Evolutionary conservation across 345 rosid species (phyloP).

Genomic region (thale cress (Arabidopsis thaliana)): DNA sequence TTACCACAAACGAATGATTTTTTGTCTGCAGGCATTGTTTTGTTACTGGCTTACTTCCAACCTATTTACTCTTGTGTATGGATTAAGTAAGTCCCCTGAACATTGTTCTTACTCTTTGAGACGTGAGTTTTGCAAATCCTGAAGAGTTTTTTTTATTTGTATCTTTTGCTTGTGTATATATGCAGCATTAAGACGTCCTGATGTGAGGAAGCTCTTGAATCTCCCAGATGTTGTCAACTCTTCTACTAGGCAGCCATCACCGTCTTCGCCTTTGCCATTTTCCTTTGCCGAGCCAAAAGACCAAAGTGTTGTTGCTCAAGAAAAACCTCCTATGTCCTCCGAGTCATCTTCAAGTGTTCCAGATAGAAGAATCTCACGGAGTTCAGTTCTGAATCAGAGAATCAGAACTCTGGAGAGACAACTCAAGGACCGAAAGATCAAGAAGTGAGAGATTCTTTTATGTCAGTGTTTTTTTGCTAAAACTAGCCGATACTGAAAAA

Average conservation of each 20-base stretch:
- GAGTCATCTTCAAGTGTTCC: constrained; percentile 41
- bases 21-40: constrained; percentile 53
- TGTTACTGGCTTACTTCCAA: constrained; percentile 64
- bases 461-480: constrained; percentile 18
- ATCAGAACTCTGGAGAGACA: constrained; percentile 50
- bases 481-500: constrained; percentile 27
- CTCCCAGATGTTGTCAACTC: constrained; percentile 43
- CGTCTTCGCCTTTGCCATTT: constrained; percentile 38
- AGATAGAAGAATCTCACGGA: constrained; percentile 47
- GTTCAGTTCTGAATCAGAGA: constrained; percentile 51
- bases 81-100: constrained; percentile 47
- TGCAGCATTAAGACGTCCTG: constrained; percentile 51
- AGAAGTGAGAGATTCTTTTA: constrained; percentile 37
- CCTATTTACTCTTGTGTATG: constrained; percentile 53
- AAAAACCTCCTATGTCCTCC: constrained; percentile 23
- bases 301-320: constrained; percentile 26
- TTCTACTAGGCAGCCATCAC: constrained; percentile 32
- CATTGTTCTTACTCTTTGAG: constrained; percentile 2
- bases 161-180: constrained; percentile 32
- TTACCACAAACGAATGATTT: background rate
- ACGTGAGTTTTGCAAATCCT: constrained; percentile 10
- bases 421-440: constrained; percentile 45
- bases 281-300: constrained; percentile 37
- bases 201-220: constrained; percentile 51
- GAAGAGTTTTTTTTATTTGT: constrained; percentile 10